Conservation (phyloP, 108 stramenopile species). For the Schizochytrium sp. region DNA sequence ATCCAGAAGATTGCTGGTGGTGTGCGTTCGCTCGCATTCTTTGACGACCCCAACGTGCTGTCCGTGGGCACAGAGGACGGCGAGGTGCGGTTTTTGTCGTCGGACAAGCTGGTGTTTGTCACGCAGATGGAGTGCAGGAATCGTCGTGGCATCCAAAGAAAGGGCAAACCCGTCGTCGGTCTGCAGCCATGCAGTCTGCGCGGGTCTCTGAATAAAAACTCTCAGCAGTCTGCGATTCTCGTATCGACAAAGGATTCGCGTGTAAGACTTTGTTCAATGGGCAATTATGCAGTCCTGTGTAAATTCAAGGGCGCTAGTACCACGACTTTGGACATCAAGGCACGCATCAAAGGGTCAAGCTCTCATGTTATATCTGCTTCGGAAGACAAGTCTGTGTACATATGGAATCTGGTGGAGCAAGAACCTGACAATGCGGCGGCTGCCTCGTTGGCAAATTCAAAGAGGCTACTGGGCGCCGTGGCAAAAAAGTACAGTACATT, state of each 20-base stretch:
- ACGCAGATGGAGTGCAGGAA: conserved; percentile 4
- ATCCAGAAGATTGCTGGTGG: neutral
- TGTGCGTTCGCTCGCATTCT: neutral
- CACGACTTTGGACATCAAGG: neutral
- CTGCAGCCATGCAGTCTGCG: neutral
- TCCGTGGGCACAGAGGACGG: neutral
- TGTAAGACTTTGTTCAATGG: neutral
- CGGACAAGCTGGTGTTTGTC: neutral
- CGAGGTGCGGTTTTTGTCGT: neutral
- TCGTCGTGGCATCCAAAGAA: neutral
- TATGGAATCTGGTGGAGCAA: neutral
- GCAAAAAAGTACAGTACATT: neutral
- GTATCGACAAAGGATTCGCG: neutral
- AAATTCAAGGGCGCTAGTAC: conserved; percentile 1
- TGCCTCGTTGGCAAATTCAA: neutral
- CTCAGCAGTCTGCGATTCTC: neutral
- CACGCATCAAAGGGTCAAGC: neutral
- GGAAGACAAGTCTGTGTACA: neutral
- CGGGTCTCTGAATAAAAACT: neutral
- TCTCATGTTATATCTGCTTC: neutral
- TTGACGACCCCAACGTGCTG: neutral
- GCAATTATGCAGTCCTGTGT: neutral
- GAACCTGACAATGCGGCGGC: neutral
- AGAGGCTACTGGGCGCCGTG: neutral
- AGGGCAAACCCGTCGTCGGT: neutral